Evolutionary conservation across 345 rosid species (phyloP).

Genomic region (Populus deltoides): DNA sequence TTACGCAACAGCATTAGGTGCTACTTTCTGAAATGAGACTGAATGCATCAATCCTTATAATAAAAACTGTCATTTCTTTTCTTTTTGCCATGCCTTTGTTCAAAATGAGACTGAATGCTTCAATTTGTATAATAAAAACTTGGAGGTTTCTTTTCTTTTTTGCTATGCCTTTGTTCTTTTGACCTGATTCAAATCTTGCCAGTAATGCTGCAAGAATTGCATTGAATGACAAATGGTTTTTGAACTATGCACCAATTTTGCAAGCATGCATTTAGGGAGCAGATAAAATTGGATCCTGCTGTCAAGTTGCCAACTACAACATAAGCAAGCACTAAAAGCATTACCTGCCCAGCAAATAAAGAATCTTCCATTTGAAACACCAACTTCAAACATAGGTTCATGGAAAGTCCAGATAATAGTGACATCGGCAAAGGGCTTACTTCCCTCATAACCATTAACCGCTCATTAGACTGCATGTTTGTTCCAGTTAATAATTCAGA

Average conservation of each 20-base stretch:
- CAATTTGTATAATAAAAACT: too few species aligned
- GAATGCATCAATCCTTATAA: too few species aligned
- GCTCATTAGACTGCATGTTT: conserved; percentile 68
- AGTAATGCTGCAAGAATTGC: background rate
- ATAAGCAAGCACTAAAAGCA: conserved; percentile 19
- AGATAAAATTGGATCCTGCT: background rate
- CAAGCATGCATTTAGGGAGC: background rate
- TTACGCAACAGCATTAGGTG: too few species aligned
- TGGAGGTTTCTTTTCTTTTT: too few species aligned
- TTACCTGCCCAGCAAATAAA: conserved; percentile 84
- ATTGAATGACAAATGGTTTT: background rate
- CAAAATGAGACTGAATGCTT: too few species aligned
- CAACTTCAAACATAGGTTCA: conserved; percentile 78
- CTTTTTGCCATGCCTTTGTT: too few species aligned
- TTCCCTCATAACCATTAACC: conserved; percentile 81
- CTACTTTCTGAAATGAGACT: too few species aligned
- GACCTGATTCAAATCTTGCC: too few species aligned
- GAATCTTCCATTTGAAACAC: conserved; percentile 80
- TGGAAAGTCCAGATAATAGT: conserved; percentile 80
- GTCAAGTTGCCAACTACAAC: conserved; percentile 14
- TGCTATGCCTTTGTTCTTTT: too few species aligned
- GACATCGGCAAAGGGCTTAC: conserved; percentile 92
- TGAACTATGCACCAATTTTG: background rate
- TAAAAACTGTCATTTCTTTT: too few species aligned
- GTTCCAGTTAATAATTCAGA: conserved; percentile 59